Evolutionary conservation across 2,329 filamentous ascomycete genomes (phyloP).

Genomic region (Calonectria pseudoreteaudii): DNA sequence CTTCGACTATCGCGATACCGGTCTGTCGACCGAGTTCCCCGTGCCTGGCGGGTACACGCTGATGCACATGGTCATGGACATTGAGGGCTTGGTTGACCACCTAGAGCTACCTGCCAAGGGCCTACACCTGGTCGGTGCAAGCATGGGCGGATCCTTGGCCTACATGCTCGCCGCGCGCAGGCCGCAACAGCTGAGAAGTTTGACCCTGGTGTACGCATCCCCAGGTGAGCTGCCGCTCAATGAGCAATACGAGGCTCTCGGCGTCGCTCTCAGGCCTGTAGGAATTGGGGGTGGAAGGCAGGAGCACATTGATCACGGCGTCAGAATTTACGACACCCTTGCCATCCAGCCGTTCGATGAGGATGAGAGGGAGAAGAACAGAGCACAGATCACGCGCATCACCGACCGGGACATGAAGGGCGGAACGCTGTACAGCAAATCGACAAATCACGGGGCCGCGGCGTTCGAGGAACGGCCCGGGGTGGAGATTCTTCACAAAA

Average conservation of each 20-base stretch:
- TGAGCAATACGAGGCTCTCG: not conserved
- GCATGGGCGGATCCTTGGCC: conserved; percentile 42
- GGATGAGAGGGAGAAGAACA: conserved; percentile 17
- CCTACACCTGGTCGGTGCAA: conserved; percentile 42
- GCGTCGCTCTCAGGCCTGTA: not conserved
- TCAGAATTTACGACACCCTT: conserved; percentile 20
- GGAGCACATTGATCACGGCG: not conserved
- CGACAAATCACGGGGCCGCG: conserved; percentile 42
- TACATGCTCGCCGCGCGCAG: conserved; percentile 37
- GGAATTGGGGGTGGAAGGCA: conserved; percentile 10
- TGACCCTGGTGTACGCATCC: conserved; percentile 40
- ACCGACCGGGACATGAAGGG: conserved; percentile 31
- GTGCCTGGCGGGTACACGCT: conserved; percentile 40
- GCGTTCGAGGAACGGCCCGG: conserved; percentile 39
- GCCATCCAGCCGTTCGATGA: conserved; percentile 19
- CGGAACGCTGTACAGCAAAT: conserved; percentile 43
- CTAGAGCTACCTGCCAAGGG: conserved; percentile 32
- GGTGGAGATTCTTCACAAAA: conserved; percentile 31
- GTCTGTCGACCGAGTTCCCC: conserved; percentile 40
- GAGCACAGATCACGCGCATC: not conserved
- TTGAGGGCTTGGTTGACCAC: conserved; percentile 43
- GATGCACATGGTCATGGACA: conserved; percentile 41
- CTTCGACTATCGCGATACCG: conserved; percentile 41
- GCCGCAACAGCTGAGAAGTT: conserved; percentile 31
- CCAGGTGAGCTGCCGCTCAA: conserved; percentile 33